These are phyloP conservation scores for Mucor plumbeus DNA, from an alignment of 371 early-diverging fungal genomes.

Conservation along the genomic window DNA sequence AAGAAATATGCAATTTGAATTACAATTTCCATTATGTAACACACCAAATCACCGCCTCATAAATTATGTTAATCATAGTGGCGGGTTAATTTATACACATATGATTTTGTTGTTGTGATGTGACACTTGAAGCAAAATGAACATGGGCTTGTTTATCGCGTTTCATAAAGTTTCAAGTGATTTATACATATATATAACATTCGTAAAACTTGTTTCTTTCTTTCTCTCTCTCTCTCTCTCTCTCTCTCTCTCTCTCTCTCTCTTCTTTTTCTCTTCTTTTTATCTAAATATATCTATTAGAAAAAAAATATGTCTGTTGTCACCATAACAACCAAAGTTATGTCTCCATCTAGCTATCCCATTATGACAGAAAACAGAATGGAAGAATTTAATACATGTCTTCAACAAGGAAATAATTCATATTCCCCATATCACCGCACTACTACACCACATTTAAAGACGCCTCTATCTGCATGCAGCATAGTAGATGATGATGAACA, in stretches of 20 bases:
- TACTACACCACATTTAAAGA: background rate
- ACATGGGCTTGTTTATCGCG: slow-evolving; percentile 15
- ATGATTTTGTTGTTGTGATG: slow-evolving; percentile 4
- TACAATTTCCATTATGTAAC: background rate
- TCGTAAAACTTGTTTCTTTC: background rate
- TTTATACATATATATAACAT: background rate
- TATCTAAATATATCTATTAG: no score
- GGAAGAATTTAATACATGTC: slow-evolving; percentile 1
- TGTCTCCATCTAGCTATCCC: background rate
- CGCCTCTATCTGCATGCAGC: background rate
- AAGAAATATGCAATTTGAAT: background rate
- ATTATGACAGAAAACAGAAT: background rate
- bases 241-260: background rate
- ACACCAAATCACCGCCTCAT: background rate
- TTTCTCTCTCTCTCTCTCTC: background rate
- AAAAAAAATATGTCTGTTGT: background rate
- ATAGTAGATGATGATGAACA: slow-evolving; percentile 2
- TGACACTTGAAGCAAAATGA: slow-evolving; percentile 12
- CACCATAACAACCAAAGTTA: slow-evolving; percentile 1
- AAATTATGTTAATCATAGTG: background rate
- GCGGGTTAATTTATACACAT: background rate
- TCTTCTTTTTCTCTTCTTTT: background rate
- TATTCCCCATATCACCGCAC: background rate
- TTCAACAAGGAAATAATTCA: background rate
- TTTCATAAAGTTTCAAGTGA: slow-evolving; percentile 13